A percentile compares a stretch with the other conserved stretches of the same genome.
Conservation (phyloP, 768 basidiomycete genomes). For the Macrolepiota albuminosa region DNA sequence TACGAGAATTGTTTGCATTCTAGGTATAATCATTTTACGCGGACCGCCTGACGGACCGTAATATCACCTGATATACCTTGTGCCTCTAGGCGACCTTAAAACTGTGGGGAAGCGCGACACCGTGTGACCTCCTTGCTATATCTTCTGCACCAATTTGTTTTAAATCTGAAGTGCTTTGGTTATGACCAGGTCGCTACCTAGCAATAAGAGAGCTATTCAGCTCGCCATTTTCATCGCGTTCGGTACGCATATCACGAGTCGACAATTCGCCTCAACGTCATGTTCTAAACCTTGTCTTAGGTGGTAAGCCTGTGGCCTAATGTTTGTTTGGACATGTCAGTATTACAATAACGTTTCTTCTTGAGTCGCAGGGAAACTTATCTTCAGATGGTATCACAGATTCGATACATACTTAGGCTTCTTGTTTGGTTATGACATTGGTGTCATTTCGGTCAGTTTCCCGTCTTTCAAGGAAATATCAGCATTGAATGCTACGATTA, state of each 20-base stretch:
- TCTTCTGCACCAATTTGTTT: conserved; percentile 16
- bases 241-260: conserved; percentile 36
- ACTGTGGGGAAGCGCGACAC: neutral
- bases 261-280: neutral
- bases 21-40: neutral
- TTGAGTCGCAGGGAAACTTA: neutral
- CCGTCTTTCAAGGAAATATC: neutral
- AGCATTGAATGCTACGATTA: neutral
- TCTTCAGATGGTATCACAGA: neutral
- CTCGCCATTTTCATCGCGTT: conserved; percentile 72
- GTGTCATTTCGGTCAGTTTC: conserved; percentile 60
- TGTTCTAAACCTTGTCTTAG: conserved; percentile 3
- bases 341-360: neutral
- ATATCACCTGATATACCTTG: conserved; percentile 15
- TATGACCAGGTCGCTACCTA: conserved; percentile 45
- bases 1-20: neutral
- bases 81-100: conserved; percentile 13
- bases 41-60: conserved; percentile 18
- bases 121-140: conserved; percentile 16
- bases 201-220: conserved; percentile 58
- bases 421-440: conserved; percentile 73
- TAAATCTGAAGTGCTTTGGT: neutral
- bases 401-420: conserved; percentile 36
- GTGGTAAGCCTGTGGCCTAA: conserved; percentile 12
- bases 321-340: neutral